These are phyloP conservation scores for Ramalina intermedia DNA, from an alignment of 495 filamentous ascomycete genomes.

Conservation along the genomic window DNA sequence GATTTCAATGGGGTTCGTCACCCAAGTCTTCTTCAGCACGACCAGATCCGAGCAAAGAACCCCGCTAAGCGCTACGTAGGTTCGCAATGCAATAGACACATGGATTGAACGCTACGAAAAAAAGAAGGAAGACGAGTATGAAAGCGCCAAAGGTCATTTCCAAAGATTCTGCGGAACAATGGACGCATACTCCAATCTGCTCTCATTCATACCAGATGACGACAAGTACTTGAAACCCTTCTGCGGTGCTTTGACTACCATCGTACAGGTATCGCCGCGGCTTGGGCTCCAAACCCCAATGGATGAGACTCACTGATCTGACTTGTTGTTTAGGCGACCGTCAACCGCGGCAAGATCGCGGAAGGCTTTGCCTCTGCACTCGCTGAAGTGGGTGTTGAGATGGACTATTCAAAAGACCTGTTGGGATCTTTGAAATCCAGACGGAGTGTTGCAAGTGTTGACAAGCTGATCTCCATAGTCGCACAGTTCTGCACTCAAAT, in stretches of 20 bases:
- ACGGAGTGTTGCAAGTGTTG: too few species aligned
- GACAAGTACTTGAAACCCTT: conserved; percentile 29
- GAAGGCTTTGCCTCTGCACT: conserved; percentile 29
- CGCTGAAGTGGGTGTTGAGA: too few species aligned
- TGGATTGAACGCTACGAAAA: conserved; percentile 18
- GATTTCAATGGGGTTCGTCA: too few species aligned
- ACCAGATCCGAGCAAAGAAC: too few species aligned
- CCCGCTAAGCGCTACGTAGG: too few species aligned
- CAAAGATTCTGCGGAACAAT: conserved; percentile 26
- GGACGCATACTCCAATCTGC: conserved; percentile 23
- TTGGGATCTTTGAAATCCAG: too few species aligned
- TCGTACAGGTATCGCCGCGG: conserved; percentile 27
- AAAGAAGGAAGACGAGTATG: conserved; percentile 14
- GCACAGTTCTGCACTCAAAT: too few species aligned
- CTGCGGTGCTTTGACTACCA: conserved; percentile 30
- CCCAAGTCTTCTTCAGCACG: too few species aligned
- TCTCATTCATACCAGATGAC: conserved; percentile 24
- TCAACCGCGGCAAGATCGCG: conserved; percentile 30
- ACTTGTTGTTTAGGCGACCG: conserved; percentile 23
- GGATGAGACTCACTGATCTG: neutral
- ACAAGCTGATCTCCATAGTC: too few species aligned
- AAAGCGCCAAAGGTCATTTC: conserved; percentile 19
- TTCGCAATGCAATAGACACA: too few species aligned
- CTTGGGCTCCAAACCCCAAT: neutral
- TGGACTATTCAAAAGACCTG: too few species aligned